Evolutionary conservation across 371 early-diverging fungal genomes (phyloP), one percentile per base, ranked within the genome.

Genomic region (Dinochytrium kinnereticum): DNA sequence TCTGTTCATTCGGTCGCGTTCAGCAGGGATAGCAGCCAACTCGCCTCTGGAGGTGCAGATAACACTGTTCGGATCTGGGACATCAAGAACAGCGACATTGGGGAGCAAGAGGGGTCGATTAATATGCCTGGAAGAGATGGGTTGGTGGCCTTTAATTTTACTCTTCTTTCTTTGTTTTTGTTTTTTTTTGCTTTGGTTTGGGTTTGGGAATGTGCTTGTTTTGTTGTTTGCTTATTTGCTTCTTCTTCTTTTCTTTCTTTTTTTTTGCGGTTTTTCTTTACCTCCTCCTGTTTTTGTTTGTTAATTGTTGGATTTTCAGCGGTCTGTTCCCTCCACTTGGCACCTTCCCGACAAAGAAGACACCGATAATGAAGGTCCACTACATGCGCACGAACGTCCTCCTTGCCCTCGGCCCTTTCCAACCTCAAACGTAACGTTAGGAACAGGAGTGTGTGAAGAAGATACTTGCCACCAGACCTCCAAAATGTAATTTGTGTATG

Each of bases 51-150:
- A 19, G 90, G 93, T 34, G 92, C 94, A 0, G 99, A 99, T 83
- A 88, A 92, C 57, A 93, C 96, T 5, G 97, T 99, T 2, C 87
- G 95, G 33, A 84, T 98, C 0, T 99, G 99, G 99, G 98, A 99
- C 78, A 92, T 94, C 64, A 76, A 80, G 31, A 91, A 88, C 65
- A 88, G 89, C 57, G 86, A 30, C 24, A 30, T 53, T 17, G 67
- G 51, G 33, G 51, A 50, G 38, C 49, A 55, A 50, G 59, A 73
- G 74, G 44, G 44, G 44, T 61, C 61, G 3, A 61, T 61, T 13
- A 3, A 3, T 13, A 33, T 61, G 7, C 36, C 61, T 13, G 61
- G 61, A 34, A 31, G 61, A 61, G 61, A 61, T 13, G 61, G 61
- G 61, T 61, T 34, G 26, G 74, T 74, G 75, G 80, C 78, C 59